phyloP scores from a whole-genome alignment of 2,329 filamentous ascomycete genomes.

The Xylaria sp. region DNA sequence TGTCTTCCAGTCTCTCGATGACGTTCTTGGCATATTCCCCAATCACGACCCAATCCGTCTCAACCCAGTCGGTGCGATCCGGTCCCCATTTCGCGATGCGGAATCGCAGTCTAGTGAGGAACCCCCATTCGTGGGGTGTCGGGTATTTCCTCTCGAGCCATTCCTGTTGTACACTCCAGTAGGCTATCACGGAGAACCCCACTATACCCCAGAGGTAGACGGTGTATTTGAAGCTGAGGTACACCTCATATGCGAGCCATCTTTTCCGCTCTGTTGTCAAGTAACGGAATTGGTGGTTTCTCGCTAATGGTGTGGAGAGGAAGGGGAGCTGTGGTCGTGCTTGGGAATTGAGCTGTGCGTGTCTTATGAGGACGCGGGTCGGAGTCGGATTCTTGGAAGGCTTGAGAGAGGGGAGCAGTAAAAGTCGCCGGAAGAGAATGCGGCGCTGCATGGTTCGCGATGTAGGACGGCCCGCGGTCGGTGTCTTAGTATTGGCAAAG shows the following conservation, averaged over 20 bases:
- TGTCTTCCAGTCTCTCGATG: slow-evolving; percentile 72
- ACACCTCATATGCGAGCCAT: slow-evolving; percentile 74
- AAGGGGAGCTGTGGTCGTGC: slow-evolving; percentile 57
- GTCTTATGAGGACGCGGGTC: slow-evolving; percentile 41
- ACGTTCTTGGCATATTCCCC: slow-evolving; percentile 65
- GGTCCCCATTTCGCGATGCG: slow-evolving; percentile 68
- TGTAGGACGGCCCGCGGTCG: not conserved
- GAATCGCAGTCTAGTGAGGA: slow-evolving; percentile 70
- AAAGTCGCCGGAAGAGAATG: slow-evolving; percentile 19
- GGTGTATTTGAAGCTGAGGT: slow-evolving; percentile 71
- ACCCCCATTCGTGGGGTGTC: slow-evolving; percentile 82
- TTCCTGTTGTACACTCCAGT: slow-evolving; percentile 74
- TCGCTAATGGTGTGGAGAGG: slow-evolving; percentile 51
- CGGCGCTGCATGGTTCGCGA: slow-evolving; percentile 26
- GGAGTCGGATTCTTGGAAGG: not conserved
- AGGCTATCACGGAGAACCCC: slow-evolving; percentile 63
- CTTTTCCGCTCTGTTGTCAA: slow-evolving; percentile 79
- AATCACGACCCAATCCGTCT: slow-evolving; percentile 73
- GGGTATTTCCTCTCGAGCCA: slow-evolving; percentile 76
- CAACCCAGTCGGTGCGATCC: slow-evolving; percentile 56
- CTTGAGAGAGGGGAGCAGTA: slow-evolving; percentile 13
- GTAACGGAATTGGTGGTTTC: slow-evolving; percentile 66
- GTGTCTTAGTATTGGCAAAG: not conserved
- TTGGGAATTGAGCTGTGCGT: slow-evolving; percentile 50
- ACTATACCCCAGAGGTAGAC: slow-evolving; percentile 69